Evolutionary conservation across 2,329 filamentous ascomycete species (phyloP).

Genomic region (Cercospora brassicicola): DNA sequence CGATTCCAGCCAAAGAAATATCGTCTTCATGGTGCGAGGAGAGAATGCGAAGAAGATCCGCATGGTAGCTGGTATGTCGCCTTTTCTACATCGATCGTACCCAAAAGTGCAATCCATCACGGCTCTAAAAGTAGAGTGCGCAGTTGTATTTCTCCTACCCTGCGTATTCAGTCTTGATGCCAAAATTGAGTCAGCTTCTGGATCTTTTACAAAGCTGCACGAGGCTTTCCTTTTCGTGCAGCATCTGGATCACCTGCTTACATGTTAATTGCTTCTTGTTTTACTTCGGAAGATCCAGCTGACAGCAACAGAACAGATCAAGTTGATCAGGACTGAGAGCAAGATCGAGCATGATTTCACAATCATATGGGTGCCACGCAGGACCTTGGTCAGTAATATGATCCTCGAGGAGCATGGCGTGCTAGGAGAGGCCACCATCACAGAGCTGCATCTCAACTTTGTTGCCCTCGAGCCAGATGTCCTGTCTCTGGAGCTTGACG

Average conservation of each 20-base stretch:
- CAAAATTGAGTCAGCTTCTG: constrained; percentile 34
- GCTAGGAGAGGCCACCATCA: constrained; percentile 84
- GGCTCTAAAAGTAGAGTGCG: constrained; percentile 63
- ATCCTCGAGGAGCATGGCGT: constrained; percentile 91
- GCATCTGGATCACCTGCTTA: constrained; percentile 48
- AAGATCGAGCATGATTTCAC: constrained; percentile 93
- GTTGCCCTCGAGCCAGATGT: constrained; percentile 89
- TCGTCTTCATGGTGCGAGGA: constrained; percentile 88
- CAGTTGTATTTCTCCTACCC: constrained; percentile 53
- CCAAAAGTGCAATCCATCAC: constrained; percentile 17
- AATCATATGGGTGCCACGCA: constrained; percentile 91
- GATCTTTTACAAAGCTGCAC: constrained; percentile 27
- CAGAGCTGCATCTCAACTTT: constrained; percentile 84
- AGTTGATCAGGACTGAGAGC: constrained; percentile 81
- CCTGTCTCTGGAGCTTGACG: constrained; percentile 83
- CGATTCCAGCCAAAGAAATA: constrained; percentile 90
- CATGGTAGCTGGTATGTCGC: constrained; percentile 74
- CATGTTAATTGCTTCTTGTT: constrained; percentile 47
- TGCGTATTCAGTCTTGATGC: constrained; percentile 50
- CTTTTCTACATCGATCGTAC: constrained; percentile 10
- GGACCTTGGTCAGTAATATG: constrained; percentile 86
- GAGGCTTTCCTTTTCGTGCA: constrained; percentile 26
- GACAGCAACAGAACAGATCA: constrained; percentile 72
- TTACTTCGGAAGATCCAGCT: constrained; percentile 4
- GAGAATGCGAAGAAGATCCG: constrained; percentile 84